These are phyloP conservation scores for Myxozyma sirexii DNA, from an alignment of 805 yeast genomes.

Conservation along the genomic window DNA sequence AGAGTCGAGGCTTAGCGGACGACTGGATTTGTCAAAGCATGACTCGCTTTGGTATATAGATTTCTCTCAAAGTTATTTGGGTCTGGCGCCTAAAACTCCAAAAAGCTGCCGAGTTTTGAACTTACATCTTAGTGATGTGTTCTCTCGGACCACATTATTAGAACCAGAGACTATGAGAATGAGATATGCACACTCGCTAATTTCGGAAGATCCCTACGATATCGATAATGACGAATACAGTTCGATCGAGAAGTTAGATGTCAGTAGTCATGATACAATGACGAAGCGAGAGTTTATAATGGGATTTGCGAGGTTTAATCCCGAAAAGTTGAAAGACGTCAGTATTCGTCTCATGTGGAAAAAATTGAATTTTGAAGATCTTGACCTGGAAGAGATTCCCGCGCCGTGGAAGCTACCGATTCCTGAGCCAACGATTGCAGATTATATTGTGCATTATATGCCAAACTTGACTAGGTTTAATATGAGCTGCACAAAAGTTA, in stretches of 20 bases:
- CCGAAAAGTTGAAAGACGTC: slow-evolving; percentile 11
- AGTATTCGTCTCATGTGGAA: slow-evolving; percentile 2
- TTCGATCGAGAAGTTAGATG: slow-evolving; percentile 4
- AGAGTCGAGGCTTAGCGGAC: not conserved
- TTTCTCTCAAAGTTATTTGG: slow-evolving; percentile 12
- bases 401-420: not conserved
- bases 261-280: not conserved
- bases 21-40: not conserved
- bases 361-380: not conserved
- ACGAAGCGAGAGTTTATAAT: not conserved
- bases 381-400: not conserved
- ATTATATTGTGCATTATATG: slow-evolving; percentile 2
- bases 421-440: not conserved
- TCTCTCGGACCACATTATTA: not conserved
- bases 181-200: not conserved
- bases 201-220: slow-evolving; percentile 7
- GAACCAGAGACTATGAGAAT: slow-evolving; percentile 1
- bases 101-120: slow-evolving; percentile 3
- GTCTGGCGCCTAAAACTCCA: not conserved
- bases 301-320: not conserved
- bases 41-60: not conserved
- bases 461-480: slow-evolving; percentile 8
- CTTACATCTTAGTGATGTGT: slow-evolving; percentile 1
- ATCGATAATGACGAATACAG: slow-evolving; percentile 7
- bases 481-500: slow-evolving; percentile 7